Conservation (phyloP, 2,329 filamentous ascomycete species). For the Chaetomiaceae sp. region DNA sequence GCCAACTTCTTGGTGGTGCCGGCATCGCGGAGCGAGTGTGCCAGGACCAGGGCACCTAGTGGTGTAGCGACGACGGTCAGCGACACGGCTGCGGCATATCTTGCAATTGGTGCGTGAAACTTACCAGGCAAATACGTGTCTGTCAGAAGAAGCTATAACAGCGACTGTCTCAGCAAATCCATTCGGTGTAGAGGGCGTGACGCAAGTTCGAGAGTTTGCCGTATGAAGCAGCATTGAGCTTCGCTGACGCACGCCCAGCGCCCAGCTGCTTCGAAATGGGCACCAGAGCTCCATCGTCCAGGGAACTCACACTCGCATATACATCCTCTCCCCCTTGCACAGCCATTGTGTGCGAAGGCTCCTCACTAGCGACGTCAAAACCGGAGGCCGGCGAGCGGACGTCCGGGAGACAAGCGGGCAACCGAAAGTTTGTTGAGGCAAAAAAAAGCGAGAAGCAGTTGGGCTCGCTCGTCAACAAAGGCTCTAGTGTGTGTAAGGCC, state of each 20-base stretch:
- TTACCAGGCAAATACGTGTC: conserved; percentile 89
- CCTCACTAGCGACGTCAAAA: background rate
- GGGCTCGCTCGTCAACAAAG: background rate
- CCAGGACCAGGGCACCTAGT: conserved; percentile 88
- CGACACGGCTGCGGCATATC: conserved; percentile 16
- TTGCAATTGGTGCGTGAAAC: conserved; percentile 22
- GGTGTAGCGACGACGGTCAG: conserved; percentile 17
- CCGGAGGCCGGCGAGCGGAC: background rate
- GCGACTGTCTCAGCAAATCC: conserved; percentile 18
- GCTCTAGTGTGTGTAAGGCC: too few species aligned
- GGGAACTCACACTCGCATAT: conserved; percentile 52
- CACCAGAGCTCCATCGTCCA: conserved; percentile 1
- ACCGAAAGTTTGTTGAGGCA: background rate
- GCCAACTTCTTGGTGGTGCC: conserved; percentile 81
- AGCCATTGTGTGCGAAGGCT: conserved; percentile 16
- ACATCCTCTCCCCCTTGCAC: conserved; percentile 39
- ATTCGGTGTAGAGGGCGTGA: background rate
- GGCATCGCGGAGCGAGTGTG: conserved; percentile 88
- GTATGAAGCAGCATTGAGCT: too few species aligned
- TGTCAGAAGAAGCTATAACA: conserved; percentile 73
- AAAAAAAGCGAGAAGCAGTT: background rate
- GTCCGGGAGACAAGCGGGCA: background rate
- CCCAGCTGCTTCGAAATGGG: background rate
- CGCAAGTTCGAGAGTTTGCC: background rate
- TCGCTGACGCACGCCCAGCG: background rate